Percentiles rank a stretch among this genome's conserved stretches.
phyloP scores from a whole-genome alignment of 1,284 basidiomycete genomes.

The Fistulina hepatica region DNA sequence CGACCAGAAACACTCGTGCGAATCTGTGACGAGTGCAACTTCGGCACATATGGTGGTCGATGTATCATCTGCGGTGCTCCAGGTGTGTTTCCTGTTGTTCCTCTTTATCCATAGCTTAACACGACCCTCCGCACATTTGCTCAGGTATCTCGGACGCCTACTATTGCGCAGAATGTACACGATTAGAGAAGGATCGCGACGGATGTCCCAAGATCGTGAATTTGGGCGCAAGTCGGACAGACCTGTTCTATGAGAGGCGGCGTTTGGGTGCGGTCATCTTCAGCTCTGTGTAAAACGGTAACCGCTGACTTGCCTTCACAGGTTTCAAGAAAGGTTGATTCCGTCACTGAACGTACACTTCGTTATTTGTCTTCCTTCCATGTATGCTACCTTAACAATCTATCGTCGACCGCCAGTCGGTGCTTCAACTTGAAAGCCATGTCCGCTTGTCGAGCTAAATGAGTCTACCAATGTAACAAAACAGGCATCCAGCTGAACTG shows the following conservation, averaged over 20 bases:
- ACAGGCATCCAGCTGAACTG: no score
- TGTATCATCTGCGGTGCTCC: conserved; percentile 96
- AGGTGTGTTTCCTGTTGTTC: conserved; percentile 40
- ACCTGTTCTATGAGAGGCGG: conserved; percentile 82
- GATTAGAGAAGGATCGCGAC: conserved; percentile 94
- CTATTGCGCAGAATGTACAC: conserved; percentile 93
- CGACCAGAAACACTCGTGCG: conserved; percentile 95
- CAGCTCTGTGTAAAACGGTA: no score
- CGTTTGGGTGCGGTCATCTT: conserved; percentile 68
- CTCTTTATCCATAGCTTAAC: background rate
- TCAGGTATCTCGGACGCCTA: conserved; percentile 94
- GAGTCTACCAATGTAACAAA: no score
- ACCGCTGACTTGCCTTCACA: no score
- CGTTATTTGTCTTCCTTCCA: no score
- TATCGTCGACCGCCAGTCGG: no score
- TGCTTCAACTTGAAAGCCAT: no score
- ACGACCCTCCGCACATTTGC: background rate
- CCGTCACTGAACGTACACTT: no score
- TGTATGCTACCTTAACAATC: no score
- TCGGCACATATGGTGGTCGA: conserved; percentile 91
- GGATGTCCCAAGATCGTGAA: conserved; percentile 99
- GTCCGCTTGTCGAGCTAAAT: no score
- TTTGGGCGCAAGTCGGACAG: conserved; percentile 80
- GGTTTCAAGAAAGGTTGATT: no score
- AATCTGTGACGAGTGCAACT: conserved; percentile 99